These are phyloP conservation scores for Camellia granthamiana DNA, from an alignment of 148 eudicot genomes.

Conservation along the genomic window DNA sequence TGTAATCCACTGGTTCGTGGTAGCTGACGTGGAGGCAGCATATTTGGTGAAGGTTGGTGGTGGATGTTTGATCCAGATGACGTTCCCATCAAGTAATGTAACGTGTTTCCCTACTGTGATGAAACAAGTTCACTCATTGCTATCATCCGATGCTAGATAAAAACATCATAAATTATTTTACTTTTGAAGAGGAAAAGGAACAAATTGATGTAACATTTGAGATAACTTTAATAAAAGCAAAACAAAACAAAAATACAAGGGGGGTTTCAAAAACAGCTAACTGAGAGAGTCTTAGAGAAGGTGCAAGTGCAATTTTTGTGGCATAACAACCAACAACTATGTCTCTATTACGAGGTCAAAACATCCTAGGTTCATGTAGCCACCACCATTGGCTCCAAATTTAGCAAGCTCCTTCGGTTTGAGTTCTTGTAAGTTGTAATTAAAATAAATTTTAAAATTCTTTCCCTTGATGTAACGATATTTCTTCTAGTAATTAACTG, in stretches of 20 bases:
- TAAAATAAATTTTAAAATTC: no score
- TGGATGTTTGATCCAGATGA: constrained; percentile 22
- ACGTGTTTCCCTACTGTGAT: neutral
- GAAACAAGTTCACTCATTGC: neutral
- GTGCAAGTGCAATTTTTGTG: neutral
- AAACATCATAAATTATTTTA: neutral
- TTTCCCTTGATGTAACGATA: no score
- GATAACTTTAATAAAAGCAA: neutral
- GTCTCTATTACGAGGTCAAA: no score
- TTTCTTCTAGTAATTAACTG: no score
- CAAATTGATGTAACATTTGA: neutral
- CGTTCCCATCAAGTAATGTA: constrained; percentile 11
- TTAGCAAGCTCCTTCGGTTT: no score
- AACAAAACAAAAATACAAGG: neutral
- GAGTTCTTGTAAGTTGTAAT: no score
- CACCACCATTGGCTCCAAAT: no score
- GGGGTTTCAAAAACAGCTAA: neutral
- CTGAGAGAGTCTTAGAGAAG: neutral
- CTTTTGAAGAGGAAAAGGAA: neutral
- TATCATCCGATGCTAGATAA: neutral
- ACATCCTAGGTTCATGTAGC: no score
- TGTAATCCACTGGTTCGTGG: constrained; percentile 15
- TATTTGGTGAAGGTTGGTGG: constrained; percentile 21
- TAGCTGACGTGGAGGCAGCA: constrained; percentile 25
- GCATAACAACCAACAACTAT: neutral